These are phyloP conservation scores for Trichocladium antarcticum DNA, from an alignment of 495 filamentous ascomycete genomes.

Conservation along the genomic window DNA sequence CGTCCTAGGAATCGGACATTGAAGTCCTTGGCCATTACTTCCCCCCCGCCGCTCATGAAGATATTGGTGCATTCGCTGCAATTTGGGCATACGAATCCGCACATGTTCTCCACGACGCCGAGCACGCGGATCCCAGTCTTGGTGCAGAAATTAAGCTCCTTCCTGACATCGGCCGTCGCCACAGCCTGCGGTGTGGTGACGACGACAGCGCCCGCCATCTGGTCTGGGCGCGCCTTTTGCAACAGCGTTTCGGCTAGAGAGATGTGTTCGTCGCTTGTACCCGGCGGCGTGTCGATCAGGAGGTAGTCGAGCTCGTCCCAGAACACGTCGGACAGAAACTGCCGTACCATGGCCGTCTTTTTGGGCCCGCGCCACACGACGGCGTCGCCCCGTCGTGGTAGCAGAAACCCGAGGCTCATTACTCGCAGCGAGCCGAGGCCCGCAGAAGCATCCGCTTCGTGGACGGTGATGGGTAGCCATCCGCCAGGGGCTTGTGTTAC, in stretches of 20 bases:
- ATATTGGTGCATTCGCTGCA: conserved; percentile 90
- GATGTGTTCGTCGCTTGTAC: conserved; percentile 96
- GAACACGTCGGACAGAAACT: conserved; percentile 85
- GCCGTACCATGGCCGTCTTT: conserved; percentile 97
- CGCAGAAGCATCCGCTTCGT: conserved; percentile 40
- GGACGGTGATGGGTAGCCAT: conserved; percentile 80
- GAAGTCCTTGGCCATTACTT: conserved; percentile 82
- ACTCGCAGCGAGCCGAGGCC: conserved; percentile 60
- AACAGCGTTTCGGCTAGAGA: conserved; percentile 79
- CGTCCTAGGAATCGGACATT: conserved; percentile 72
- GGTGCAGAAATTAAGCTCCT: conserved; percentile 90
- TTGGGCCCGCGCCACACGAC: conserved; percentile 97
- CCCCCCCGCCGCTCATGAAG: conserved; percentile 79
- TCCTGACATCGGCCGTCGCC: conserved; percentile 82
- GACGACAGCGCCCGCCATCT: conserved; percentile 70
- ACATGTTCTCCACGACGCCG: conserved; percentile 96
- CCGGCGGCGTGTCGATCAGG: conserved; percentile 90
- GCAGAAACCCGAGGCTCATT: conserved; percentile 89
- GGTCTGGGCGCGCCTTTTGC: conserved; percentile 46
- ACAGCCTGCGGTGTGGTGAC: conserved; percentile 96
- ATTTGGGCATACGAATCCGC: conserved; percentile 88
- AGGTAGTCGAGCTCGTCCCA: conserved; percentile 85
- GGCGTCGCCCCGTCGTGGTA: conserved; percentile 71
- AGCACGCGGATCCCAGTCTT: conserved; percentile 75
- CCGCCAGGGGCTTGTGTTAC: conserved; percentile 81